Evolutionary conservation across 805 yeast species (phyloP), one percentile per base, ranked within the genome.

Genomic region (Ogataea allantospora): DNA sequence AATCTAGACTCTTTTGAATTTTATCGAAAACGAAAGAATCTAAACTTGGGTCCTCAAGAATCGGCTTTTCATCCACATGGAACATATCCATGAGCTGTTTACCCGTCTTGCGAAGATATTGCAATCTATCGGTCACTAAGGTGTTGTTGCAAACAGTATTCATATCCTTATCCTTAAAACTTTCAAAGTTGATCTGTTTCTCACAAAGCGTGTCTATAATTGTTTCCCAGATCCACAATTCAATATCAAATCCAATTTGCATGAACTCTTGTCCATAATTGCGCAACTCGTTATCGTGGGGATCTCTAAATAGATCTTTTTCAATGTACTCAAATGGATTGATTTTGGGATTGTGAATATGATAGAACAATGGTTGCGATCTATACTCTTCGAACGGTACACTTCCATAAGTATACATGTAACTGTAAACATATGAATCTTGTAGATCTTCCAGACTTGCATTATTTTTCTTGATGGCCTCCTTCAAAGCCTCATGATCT

Each of bases 301-400:
- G 50, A 30, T 43, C 56, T 16, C 45, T 47, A 26, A 48, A 47
- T 10, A 47, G 37, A 16, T 50, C 40, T 25, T 38, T 39, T 9
- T 41, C 40, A 12, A 47, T 15, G 25, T 45, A 50, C 6, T 34
- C 55, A 68, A 73, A 70, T 0, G 77, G 77, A 46, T 72, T 62
- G 31, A 73, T 58, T 49, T 72, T 72, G 6, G 77, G 77, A 47
- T 58, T 64, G 53, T 73, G 73, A 16, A 75, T 67, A 42, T 73
- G 78, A 24, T 51, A 51, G 31, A 56, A 54, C 20, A 56, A 14
- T 19, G 53, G 53, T 27, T 44, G 43, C 15, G 50, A 44, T 20
- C 42, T 44, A 3, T 18, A 27, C 15, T 36, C 22, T 9, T 44
- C 49, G 33, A 46, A 48, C 7, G 54, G 44, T 6, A 31, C 15